These are phyloP conservation scores for Zymoseptoria brevis DNA, from an alignment of 2,329 filamentous ascomycete species.

Conservation along the genomic window DNA sequence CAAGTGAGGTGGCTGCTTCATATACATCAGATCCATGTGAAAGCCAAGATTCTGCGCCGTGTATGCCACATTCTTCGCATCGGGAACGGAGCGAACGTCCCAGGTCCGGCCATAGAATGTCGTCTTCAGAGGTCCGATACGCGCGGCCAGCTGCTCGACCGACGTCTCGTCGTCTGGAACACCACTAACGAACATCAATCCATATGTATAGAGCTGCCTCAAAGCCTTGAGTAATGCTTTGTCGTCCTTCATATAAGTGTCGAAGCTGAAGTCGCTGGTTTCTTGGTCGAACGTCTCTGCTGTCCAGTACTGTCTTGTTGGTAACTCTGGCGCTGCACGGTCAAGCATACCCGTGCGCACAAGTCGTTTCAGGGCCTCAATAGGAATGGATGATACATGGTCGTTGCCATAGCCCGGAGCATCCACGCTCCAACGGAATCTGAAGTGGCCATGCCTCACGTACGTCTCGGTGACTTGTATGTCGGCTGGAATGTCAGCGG, in stretches of 20 bases:
- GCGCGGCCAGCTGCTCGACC: conserved; percentile 59
- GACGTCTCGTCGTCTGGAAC: conserved; percentile 51
- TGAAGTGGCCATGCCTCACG: conserved; percentile 32
- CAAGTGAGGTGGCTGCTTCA: conserved; percentile 66
- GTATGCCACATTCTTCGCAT: conserved; percentile 85
- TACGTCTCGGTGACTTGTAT: conserved; percentile 32
- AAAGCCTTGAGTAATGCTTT: conserved; percentile 54
- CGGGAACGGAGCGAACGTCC: conserved; percentile 73
- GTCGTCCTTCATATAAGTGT: conserved; percentile 60
- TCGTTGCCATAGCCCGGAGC: conserved; percentile 36
- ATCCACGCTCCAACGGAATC: conserved; percentile 50
- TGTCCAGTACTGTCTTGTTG: conserved; percentile 34
- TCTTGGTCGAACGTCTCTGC: conserved; percentile 38
- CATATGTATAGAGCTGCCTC: conserved; percentile 54
- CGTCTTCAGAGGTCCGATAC: conserved; percentile 70
- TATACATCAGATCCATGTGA: conserved; percentile 91
- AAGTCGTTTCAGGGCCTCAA: conserved; percentile 1
- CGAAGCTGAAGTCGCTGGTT: conserved; percentile 57
- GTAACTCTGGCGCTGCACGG: not conserved
- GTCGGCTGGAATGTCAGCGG: conserved; percentile 51
- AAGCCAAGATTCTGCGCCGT: conserved; percentile 74
- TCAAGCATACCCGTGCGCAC: not conserved
- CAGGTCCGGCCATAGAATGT: conserved; percentile 90
- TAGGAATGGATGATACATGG: conserved; percentile 34
- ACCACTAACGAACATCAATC: conserved; percentile 67